Evolutionary conservation across 1,284 basidiomycete genomes (phyloP).

Genomic region (Rhodotorula sp.): DNA sequence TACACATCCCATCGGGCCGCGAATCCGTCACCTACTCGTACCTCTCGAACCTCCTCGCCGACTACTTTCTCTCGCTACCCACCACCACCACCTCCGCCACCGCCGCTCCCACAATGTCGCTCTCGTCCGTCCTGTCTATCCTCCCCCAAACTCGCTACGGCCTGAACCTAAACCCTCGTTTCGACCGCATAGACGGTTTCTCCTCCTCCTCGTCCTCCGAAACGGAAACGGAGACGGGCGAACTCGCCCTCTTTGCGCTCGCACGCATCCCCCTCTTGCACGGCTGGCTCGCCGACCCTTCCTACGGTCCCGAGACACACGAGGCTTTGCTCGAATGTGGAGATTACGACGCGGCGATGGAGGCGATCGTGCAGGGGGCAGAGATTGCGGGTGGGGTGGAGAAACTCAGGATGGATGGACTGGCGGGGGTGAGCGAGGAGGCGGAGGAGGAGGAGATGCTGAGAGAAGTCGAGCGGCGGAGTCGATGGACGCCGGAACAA

Average conservation of each 20-base stretch:
- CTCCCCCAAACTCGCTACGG: constrained; percentile 76
- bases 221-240: constrained; percentile 48
- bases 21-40: constrained; percentile 75
- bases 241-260: constrained; percentile 78
- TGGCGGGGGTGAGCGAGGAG: constrained; percentile 20
- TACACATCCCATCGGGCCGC: constrained; percentile 64
- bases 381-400: constrained; percentile 62
- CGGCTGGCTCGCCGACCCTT: constrained; percentile 82
- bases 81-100: constrained; percentile 52
- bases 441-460: constrained; percentile 36
- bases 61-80: constrained; percentile 62
- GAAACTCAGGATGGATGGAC: neutral
- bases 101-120: constrained; percentile 52
- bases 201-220: constrained; percentile 53
- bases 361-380: constrained; percentile 72
- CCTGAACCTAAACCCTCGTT: constrained; percentile 80
- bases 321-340: constrained; percentile 55
- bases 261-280: constrained; percentile 78
- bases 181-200: constrained; percentile 67
- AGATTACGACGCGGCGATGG: constrained; percentile 60
- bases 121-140: constrained; percentile 73
- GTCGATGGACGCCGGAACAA: constrained; percentile 57
- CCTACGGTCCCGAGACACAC: constrained; percentile 56
- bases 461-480: constrained; percentile 28
- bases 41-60: constrained; percentile 74